A percentile compares a stretch with the other conserved stretches of the same genome.
phyloP scores from a whole-genome alignment of 2,329 filamentous ascomycete genomes.

The Hirsutella rhossiliensis region DNA sequence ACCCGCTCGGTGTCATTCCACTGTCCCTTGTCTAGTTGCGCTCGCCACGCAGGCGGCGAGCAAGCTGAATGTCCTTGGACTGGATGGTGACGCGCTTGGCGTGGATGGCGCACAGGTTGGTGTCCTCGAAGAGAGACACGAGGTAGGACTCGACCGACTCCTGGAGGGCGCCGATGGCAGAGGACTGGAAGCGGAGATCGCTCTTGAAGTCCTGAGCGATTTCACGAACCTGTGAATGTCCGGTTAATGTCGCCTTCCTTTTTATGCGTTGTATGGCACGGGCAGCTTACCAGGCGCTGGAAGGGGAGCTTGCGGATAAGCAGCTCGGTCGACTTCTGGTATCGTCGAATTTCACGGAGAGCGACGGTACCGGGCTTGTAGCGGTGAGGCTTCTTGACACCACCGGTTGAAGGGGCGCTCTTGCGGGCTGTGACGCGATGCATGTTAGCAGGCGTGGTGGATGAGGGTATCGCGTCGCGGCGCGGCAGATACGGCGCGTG shows the following conservation, averaged over 20 bases:
- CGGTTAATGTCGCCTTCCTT: neutral
- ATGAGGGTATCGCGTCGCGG: neutral
- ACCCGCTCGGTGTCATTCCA: conserved; percentile 5
- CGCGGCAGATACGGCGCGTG: neutral
- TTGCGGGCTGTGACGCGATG: conserved; percentile 52
- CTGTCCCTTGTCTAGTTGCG: conserved; percentile 51
- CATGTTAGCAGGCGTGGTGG: neutral
- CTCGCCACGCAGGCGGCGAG: conserved; percentile 88
- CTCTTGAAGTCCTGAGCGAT: conserved; percentile 95
- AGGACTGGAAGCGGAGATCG: conserved; percentile 94
- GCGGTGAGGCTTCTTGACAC: conserved; percentile 92
- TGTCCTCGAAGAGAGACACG: conserved; percentile 95
- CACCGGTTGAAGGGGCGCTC: conserved; percentile 90
- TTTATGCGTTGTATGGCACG: conserved; percentile 6
- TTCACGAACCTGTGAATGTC: conserved; percentile 57
- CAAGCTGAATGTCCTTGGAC: conserved; percentile 93
- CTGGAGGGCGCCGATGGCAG: conserved; percentile 92
- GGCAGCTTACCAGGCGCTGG: conserved; percentile 64
- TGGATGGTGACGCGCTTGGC: conserved; percentile 99
- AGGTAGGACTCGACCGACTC: conserved; percentile 99
- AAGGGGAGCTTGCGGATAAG: conserved; percentile 96
- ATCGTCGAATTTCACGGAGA: conserved; percentile 95
- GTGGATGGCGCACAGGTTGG: conserved; percentile 97
- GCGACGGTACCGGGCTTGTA: conserved; percentile 90
- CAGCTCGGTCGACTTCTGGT: conserved; percentile 95